A percentile compares a stretch with the other conserved stretches of the same genome.
Conservation (phyloP, 1,139 yeast genomes). For the Kurtzmaniella quercitrusa region DNA sequence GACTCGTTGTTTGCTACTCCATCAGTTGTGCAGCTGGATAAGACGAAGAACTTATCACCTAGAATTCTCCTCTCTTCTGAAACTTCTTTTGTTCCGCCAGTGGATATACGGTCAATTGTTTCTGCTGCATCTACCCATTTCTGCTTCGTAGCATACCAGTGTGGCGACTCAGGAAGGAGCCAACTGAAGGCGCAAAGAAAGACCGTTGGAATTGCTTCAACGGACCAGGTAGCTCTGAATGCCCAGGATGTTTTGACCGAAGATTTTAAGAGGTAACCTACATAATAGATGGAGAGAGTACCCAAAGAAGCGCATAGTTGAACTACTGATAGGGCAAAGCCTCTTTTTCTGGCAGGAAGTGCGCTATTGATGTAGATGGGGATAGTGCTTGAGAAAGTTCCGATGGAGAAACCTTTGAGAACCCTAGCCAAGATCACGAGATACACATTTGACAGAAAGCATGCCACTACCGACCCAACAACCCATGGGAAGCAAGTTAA, state of each 20-base stretch:
- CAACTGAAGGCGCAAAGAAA: conserved; percentile 13
- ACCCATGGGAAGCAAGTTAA: conserved; percentile 25
- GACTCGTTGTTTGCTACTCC: conserved; percentile 17
- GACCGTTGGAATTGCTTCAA: conserved; percentile 22
- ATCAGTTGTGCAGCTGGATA: conserved; percentile 22
- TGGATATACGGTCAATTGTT: conserved; percentile 14
- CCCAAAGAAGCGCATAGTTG: conserved; percentile 21
- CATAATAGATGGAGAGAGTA: conserved; percentile 17
- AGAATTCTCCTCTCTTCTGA: conserved; percentile 10
- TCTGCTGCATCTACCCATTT: conserved; percentile 31
- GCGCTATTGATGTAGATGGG: conserved; percentile 32
- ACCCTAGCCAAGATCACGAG: conserved; percentile 25
- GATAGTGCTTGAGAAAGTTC: conserved; percentile 25
- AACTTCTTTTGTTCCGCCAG: conserved; percentile 8
- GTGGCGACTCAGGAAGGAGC: conserved; percentile 32
- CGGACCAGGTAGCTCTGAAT: conserved; percentile 24
- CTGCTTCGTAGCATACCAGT: conserved; percentile 28
- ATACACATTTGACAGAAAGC: conserved; percentile 22
- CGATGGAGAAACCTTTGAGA: conserved; percentile 29
- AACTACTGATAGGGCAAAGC: conserved; percentile 20
- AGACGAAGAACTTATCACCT: conserved; percentile 22
- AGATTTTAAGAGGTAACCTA: conserved; percentile 17
- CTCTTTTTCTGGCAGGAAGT: conserved; percentile 19
- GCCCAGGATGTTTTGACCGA: conserved; percentile 11
- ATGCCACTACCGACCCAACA: conserved; percentile 20